Evolutionary conservation across 1,284 basidiomycete genomes (phyloP).

Genomic region (Farysia itapuensis): DNA sequence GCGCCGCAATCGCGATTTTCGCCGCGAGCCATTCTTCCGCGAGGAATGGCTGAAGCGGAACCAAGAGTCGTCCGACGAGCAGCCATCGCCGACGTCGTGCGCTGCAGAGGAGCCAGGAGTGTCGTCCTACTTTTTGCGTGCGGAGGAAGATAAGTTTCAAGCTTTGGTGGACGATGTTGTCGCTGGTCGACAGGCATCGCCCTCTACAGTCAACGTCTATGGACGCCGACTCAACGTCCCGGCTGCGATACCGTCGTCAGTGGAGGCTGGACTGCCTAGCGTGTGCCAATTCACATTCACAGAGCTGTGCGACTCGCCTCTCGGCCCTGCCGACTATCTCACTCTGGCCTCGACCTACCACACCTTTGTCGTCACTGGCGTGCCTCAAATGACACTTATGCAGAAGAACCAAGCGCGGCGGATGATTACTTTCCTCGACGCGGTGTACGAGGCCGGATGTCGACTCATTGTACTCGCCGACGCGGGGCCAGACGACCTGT

Average conservation of each 20-base stretch:
- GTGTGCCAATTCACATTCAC: constrained; percentile 67
- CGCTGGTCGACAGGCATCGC: constrained; percentile 4
- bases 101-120: not conserved
- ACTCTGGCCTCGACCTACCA: constrained; percentile 68
- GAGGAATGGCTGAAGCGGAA: constrained; percentile 31
- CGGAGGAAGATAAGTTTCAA: constrained; percentile 28
- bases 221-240: constrained; percentile 66
- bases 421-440: constrained; percentile 73
- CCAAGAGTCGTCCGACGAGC: not conserved
- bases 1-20: constrained; percentile 60
- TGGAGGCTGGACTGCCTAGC: constrained; percentile 39
- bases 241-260: constrained; percentile 57
- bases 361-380: constrained; percentile 67
- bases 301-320: constrained; percentile 69
- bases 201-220: constrained; percentile 61
- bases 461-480: constrained; percentile 63
- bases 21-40: constrained; percentile 58
- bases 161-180: constrained; percentile 7
- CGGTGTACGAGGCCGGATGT: constrained; percentile 64
- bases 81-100: not conserved
- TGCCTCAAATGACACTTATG: constrained; percentile 67
- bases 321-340: constrained; percentile 73
- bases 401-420: constrained; percentile 72
- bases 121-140: constrained; percentile 37
- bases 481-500: constrained; percentile 65